Evolutionary conservation across 1,284 basidiomycete species (phyloP).

Genomic region (Fistulina hepatica): DNA sequence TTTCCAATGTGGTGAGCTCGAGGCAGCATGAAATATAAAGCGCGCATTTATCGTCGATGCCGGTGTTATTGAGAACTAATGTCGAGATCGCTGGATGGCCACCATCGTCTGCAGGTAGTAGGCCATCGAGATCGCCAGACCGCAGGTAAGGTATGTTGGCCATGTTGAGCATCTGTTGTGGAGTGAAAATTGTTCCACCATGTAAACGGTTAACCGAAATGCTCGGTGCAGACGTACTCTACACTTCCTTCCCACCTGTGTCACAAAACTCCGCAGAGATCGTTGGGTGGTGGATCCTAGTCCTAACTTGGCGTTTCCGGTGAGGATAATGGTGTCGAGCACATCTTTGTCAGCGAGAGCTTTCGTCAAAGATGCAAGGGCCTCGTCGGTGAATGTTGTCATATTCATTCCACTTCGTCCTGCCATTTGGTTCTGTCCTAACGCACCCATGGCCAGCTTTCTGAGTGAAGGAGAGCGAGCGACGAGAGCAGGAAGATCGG

Average conservation of each 20-base stretch:
- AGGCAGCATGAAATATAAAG: conserved; percentile 42
- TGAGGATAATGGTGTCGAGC: conserved; percentile 46
- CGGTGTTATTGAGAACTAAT: conserved; percentile 50
- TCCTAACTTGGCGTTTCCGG: conserved; percentile 54
- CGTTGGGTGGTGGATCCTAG: conserved; percentile 31
- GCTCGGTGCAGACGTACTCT: conserved; percentile 29
- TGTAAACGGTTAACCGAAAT: conserved; percentile 1
- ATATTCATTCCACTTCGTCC: too few relatives aligned
- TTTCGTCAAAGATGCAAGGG: too few relatives aligned
- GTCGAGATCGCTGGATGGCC: conserved; percentile 31
- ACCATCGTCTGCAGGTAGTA: conserved; percentile 27
- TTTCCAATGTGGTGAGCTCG: conserved; percentile 35
- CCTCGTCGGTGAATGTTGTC: too few relatives aligned
- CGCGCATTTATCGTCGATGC: conserved; percentile 45
- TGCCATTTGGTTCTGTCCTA: too few relatives aligned
- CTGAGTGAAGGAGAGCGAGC: conserved; percentile 30
- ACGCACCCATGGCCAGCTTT: conserved; percentile 46
- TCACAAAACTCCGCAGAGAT: conserved; percentile 38
- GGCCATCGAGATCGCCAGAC: conserved; percentile 41
- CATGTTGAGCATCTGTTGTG: conserved; percentile 40
- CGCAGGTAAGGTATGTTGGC: conserved; percentile 39
- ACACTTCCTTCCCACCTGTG: conserved; percentile 45
- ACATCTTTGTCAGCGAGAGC: too few relatives aligned
- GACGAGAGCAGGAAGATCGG: conserved; percentile 33
- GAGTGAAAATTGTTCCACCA: conserved; percentile 1